Conservation (phyloP, 208 protist species). For the Crithidia thermophila region DNA sequence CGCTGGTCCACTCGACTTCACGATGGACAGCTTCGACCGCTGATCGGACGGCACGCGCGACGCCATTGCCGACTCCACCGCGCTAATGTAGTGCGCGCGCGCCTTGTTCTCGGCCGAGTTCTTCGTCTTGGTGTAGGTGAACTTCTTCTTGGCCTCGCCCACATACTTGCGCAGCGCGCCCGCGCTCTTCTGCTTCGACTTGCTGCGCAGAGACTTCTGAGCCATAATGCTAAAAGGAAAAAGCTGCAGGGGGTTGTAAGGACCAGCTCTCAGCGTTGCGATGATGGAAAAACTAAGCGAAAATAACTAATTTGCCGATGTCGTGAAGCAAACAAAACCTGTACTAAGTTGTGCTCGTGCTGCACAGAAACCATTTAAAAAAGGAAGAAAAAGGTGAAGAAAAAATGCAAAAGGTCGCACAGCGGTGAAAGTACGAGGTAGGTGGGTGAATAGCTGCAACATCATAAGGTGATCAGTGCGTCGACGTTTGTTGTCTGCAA, state of each 20-base stretch:
- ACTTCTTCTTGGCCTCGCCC: constrained; percentile 82
- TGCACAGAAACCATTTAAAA: too few species aligned
- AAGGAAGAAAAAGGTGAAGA: neutral
- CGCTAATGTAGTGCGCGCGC: constrained; percentile 76
- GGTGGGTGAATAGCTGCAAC: neutral
- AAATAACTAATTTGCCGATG: too few species aligned
- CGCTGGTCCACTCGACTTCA: constrained; percentile 51
- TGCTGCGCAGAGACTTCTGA: constrained; percentile 73
- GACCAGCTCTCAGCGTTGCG: too few species aligned
- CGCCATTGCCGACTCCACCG: constrained; percentile 85
- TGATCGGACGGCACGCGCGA: constrained; percentile 89
- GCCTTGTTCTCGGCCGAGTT: constrained; percentile 69
- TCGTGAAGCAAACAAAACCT: too few species aligned
- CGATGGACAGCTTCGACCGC: constrained; percentile 81
- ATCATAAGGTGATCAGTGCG: too few species aligned
- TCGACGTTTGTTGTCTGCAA: too few species aligned
- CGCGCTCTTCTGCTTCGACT: constrained; percentile 75
- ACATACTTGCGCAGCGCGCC: constrained; percentile 88
- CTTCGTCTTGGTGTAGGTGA: constrained; percentile 62
- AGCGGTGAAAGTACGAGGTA: neutral
- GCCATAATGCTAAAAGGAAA: constrained; percentile 49
- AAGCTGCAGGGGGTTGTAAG: neutral
- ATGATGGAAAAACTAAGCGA: too few species aligned
- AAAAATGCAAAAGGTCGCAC: neutral
- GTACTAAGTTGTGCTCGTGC: too few species aligned